Evolutionary conservation across 352 stramenopile genomes (phyloP).

Genomic region (Pseudoperonospora humuli): DNA sequence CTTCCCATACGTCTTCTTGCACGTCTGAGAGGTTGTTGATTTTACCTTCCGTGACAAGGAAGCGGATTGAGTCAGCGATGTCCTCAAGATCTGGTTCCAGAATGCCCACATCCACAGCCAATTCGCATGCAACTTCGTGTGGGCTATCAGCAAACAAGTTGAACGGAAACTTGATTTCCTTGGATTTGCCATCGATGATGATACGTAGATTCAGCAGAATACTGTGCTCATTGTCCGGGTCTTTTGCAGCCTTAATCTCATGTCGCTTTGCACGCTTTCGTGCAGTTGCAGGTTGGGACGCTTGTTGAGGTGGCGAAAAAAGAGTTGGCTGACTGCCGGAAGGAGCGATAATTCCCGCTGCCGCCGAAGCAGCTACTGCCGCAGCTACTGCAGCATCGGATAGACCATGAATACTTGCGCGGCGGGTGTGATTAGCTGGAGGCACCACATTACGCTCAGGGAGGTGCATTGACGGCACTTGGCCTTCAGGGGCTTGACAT

Average conservation of each 20-base stretch:
- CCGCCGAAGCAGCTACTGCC: slow-evolving; percentile 7
- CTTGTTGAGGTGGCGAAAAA: slow-evolving; percentile 1
- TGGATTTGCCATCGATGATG: slow-evolving; percentile 87
- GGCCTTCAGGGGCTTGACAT: slow-evolving; percentile 13
- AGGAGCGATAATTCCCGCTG: slow-evolving; percentile 5
- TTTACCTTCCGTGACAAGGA: slow-evolving; percentile 78
- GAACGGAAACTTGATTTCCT: slow-evolving; percentile 95
- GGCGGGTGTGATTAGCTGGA: slow-evolving; percentile 16
- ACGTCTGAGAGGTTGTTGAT: slow-evolving; percentile 78
- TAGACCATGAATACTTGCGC: slow-evolving; percentile 26
- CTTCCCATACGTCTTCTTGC: slow-evolving; percentile 78
- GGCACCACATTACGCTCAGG: slow-evolving; percentile 24
- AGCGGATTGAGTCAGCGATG: slow-evolving; percentile 91
- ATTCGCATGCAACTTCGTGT: slow-evolving; percentile 91
- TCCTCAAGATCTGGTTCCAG: slow-evolving; percentile 88
- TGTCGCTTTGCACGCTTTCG: slow-evolving; percentile 67
- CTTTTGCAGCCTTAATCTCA: slow-evolving; percentile 76
- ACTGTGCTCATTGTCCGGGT: slow-evolving; percentile 74
- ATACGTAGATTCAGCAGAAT: slow-evolving; percentile 87
- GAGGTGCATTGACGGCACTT: slow-evolving; percentile 26
- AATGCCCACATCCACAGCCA: slow-evolving; percentile 91
- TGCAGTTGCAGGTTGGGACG: slow-evolving; percentile 3
- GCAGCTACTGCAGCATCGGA: slow-evolving; percentile 9
- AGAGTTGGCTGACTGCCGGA: slow-evolving; percentile 7
- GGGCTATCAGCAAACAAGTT: slow-evolving; percentile 92